These are phyloP conservation scores for Pharnaceum exiguum DNA, from an alignment of 148 eudicot genomes.

Conservation along the genomic window DNA sequence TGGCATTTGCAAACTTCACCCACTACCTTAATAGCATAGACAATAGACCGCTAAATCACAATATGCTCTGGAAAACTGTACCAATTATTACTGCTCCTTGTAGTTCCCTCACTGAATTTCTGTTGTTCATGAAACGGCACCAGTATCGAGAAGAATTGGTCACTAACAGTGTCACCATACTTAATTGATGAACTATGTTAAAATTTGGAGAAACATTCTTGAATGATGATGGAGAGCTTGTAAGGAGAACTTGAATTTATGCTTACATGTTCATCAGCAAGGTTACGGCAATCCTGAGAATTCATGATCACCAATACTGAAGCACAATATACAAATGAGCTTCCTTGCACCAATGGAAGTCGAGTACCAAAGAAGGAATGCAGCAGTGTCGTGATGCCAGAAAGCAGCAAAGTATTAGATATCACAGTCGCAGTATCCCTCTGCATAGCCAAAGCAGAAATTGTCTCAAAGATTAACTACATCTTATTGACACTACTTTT, in stretches of 20 bases:
- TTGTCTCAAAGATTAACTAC: background rate
- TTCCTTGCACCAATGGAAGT: conserved; percentile 94
- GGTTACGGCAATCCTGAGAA: conserved; percentile 75
- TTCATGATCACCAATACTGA: conserved; percentile 83
- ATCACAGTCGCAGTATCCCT: conserved; percentile 81
- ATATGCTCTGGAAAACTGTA: conserved; percentile 71
- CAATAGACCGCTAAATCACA: conserved; percentile 92
- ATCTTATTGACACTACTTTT: background rate
- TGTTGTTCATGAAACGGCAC: conserved; percentile 35
- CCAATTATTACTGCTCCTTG: conserved; percentile 93
- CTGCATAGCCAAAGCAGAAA: conserved; percentile 36
- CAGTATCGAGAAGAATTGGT: conserved; percentile 5
- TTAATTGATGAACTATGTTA: background rate
- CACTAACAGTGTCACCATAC: conserved; percentile 4
- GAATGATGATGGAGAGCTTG: background rate
- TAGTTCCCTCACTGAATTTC: conserved; percentile 96
- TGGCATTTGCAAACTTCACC: too few relatives aligned
- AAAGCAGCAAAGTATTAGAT: conserved; percentile 75
- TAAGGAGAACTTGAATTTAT: background rate
- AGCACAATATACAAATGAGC: conserved; percentile 93
- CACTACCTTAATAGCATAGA: conserved; percentile 69
- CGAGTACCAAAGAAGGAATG: conserved; percentile 88
- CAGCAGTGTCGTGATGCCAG: conserved; percentile 83
- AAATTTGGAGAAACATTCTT: background rate
- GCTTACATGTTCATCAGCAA: conserved; percentile 87